Percentiles rank a stretch among this genome's conserved stretches.
phyloP scores from a whole-genome alignment of 768 basidiomycete species.

The Tricholoma sp. region DNA sequence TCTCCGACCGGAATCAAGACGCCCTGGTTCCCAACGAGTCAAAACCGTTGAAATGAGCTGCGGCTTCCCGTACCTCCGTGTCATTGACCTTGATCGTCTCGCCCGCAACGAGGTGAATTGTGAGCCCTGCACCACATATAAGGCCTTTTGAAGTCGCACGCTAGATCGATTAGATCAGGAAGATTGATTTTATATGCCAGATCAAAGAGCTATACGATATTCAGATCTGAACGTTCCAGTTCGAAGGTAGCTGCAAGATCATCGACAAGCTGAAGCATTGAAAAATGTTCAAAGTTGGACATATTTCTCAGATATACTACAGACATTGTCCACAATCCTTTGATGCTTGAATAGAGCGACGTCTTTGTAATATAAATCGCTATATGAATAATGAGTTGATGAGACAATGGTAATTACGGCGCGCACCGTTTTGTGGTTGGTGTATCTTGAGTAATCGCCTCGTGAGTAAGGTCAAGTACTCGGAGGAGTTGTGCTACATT shows the following conservation, averaged over 20 bases:
- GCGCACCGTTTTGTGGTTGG: conserved; percentile 61
- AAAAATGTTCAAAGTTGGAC: not conserved
- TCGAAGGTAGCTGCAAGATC: conserved; percentile 83
- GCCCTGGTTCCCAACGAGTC: conserved; percentile 38
- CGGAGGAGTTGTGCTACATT: conserved; percentile 61
- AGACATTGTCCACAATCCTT: conserved; percentile 58
- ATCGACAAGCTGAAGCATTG: conserved; percentile 64
- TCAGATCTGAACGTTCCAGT: conserved; percentile 68
- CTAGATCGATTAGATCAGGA: conserved; percentile 32
- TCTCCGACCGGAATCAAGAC: conserved; percentile 75
- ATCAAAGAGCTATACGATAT: conserved; percentile 50
- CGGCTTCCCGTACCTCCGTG: conserved; percentile 44
- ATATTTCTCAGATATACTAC: not conserved
- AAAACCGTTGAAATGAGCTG: not conserved
- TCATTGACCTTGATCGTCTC: conserved; percentile 47
- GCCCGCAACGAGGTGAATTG: conserved; percentile 53
- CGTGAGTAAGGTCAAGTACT: conserved; percentile 65
- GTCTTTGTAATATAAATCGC: conserved; percentile 88
- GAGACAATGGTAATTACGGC: not conserved
- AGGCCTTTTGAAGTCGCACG: conserved; percentile 89
- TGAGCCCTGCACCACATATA: conserved; percentile 62
- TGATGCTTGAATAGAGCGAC: conserved; percentile 76
- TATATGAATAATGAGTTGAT: conserved; percentile 20
- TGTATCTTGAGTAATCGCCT: conserved; percentile 48
- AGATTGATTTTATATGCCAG: conserved; percentile 2